Conservation (phyloP, 129 eudicot species). For the Centrapalus pauciflorus region DNA sequence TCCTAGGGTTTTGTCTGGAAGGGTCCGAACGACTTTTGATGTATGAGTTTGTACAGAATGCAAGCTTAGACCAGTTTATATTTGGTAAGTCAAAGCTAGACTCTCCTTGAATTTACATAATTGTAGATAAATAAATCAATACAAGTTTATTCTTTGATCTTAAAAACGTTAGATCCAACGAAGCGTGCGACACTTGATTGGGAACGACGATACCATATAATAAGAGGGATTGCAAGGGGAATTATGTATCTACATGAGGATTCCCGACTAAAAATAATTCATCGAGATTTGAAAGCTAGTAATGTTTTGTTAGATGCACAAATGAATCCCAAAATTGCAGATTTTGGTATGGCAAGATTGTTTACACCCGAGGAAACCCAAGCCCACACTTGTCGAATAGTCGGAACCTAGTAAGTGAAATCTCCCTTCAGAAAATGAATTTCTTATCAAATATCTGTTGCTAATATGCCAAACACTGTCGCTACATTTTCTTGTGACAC, state of each 20-base stretch:
- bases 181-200: conserved; percentile 19
- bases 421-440: too few relatives aligned
- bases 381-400: conserved; percentile 29
- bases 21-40: conserved; percentile 38
- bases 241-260: conserved; percentile 40
- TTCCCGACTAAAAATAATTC: conserved; percentile 35
- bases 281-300: conserved; percentile 46
- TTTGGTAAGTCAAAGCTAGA: conserved; percentile 27
- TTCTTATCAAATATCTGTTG: too few relatives aligned
- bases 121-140: not conserved
- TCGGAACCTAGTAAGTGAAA: conserved; percentile 36
- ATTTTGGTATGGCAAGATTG: conserved; percentile 41
- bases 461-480: too few relatives aligned
- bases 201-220: conserved; percentile 26
- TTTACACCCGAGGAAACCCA: conserved; percentile 31
- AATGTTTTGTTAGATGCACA: conserved; percentile 35
- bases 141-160: not conserved
- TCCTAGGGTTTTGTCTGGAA: conserved; percentile 36
- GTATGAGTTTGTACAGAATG: conserved; percentile 43
- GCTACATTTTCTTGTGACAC: too few relatives aligned
- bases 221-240: conserved; percentile 36
- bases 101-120: not conserved
- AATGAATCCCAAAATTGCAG: conserved; percentile 43
- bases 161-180: conserved; percentile 11
- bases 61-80: conserved; percentile 39